Conservation (phyloP, 1,139 yeast species). For the Kluyveromyces sp. region DNA sequence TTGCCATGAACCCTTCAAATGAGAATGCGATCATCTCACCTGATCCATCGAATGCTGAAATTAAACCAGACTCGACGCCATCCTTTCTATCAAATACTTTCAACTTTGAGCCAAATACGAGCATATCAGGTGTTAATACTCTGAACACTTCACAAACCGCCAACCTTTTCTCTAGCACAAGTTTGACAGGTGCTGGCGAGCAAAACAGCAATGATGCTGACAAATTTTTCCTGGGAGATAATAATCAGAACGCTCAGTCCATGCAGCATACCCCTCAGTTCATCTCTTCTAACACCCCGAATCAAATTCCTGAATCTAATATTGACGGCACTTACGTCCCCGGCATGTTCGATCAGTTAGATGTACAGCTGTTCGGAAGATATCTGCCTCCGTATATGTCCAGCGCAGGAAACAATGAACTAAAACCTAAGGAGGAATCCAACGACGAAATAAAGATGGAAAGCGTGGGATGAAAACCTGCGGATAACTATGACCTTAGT, state of each 20-base stretch:
- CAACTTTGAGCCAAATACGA: slow-evolving; percentile 10
- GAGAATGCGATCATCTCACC: background rate
- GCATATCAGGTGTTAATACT: slow-evolving; percentile 18
- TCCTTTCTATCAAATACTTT: background rate
- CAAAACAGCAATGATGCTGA: slow-evolving; percentile 5
- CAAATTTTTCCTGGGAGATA: slow-evolving; percentile 8
- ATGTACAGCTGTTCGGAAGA: slow-evolving; percentile 76
- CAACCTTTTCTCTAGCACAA: slow-evolving; percentile 10
- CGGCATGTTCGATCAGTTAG: slow-evolving; percentile 77
- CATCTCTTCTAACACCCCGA: slow-evolving; percentile 2
- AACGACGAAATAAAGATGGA: slow-evolving; percentile 75
- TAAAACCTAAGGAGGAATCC: slow-evolving; percentile 62
- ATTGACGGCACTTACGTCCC: slow-evolving; percentile 46
- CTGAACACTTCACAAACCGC: slow-evolving; percentile 17
- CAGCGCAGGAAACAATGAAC: slow-evolving; percentile 16
- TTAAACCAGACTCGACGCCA: background rate
- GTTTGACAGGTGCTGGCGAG: slow-evolving; percentile 3
- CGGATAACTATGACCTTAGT: background rate
- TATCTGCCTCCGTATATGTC: slow-evolving; percentile 78
- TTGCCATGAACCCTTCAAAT: slow-evolving; percentile 1
- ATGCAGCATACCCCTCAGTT: slow-evolving; percentile 5
- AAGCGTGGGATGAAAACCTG: slow-evolving; percentile 28
- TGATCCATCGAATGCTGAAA: background rate
- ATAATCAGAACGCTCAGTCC: background rate
- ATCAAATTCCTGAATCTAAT: slow-evolving; percentile 8